Evolutionary conservation across 2,329 filamentous ascomycete genomes (phyloP), one percentile per base, ranked within the genome.

Genomic region (Madurella mycetomatis): DNA sequence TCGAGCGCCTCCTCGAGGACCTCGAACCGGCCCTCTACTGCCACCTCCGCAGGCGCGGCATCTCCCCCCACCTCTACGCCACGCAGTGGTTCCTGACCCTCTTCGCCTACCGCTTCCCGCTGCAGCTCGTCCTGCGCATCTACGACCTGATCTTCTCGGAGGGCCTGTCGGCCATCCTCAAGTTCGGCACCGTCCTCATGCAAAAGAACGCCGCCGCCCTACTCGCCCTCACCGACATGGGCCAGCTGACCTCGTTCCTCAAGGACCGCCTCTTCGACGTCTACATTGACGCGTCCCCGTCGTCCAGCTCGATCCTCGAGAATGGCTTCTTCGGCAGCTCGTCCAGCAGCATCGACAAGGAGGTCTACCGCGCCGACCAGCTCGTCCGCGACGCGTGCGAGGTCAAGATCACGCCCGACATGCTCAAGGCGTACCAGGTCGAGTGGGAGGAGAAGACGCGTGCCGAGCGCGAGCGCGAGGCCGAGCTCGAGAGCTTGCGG

Each of bases 61-160:
- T 99, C 51, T 88, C 88, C 9, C 88, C 94, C 1, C 90, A 96
- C 67, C 79, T 99, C 9, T 99, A 99, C 68, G 94, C 94, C 43
- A 99, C 94, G 0, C 94, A 99, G 70, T 99, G 94, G 94, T 99
- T 99, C 72, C 80, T 99, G 47, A 99, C 94, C 0, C 79, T 99
- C n/a, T 99, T 99, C 67, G 91, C 92, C 32, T 99, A 99, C 70
- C 88, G 95, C 41, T 99, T 99, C 70, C 94, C 94, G 9, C 79
- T 99, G 8, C 94, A 99, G 68, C 83, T 99, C 9, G 94, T 99
- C 7, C 85, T 99, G 54, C 88, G 94, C 32, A 95, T 99, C 48
- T 99, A 97, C 71, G 94, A 99, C 68, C 76, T 99, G 52, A 94
- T 99, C 49, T 78, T 99, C 16, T 94, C 90, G 45, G 92, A 97